Evolutionary conservation across 176 grass and related monocot genomes (phyloP), one percentile per base, ranked within the genome.

Genomic region (Guadua angustifolia): DNA sequence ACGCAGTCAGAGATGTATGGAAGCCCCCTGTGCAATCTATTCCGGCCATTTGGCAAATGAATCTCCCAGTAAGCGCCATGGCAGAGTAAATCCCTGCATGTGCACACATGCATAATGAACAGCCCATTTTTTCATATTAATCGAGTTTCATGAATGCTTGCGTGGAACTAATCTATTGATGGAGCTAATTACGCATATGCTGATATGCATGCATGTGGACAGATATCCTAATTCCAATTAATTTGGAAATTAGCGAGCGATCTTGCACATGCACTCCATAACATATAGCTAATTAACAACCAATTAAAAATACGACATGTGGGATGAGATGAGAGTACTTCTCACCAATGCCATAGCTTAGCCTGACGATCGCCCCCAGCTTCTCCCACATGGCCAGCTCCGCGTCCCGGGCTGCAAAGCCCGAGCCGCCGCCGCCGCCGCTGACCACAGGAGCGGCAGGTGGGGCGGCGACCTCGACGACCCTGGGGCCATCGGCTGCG

Each of bases 281-380:
- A 3, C 47, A 50, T 50, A 16, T 50, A 16, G 47, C 14, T 15
- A 53, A 21, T 56, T 8, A 8, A 56, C 53, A 21, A 53, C 51
- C 16, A 53, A 53, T 18, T 53, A 18, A 53, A n/a, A 56, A 56
- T 21, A n/a, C 6, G 52, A 56, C 2, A 56, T 7, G 19, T 53
- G 17, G 51, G 18, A 52, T 17, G 0, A 10, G 10, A 72, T 17
- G 0, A 10, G 10, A 72, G 0, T 6, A 14, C 19, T 62, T 24
- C 13, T 77, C 25, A 97, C 94, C 94, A 65, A 98, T 84, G 81
- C 95, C 95, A 39, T 98, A 98, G 79, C 87, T 93, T 72, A 98
- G 92, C 79, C 95, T 69, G 17, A 98, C 92, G 29, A 98, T 86
- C 4, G 95, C 95, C 7, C 86, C 95, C 3, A 98, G 82, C 88